Percentiles rank a stretch among this genome's conserved stretches.
These are phyloP conservation scores for Blastocystis sp. DNA, from an alignment of 352 stramenopile genomes.

Conservation along the genomic window DNA sequence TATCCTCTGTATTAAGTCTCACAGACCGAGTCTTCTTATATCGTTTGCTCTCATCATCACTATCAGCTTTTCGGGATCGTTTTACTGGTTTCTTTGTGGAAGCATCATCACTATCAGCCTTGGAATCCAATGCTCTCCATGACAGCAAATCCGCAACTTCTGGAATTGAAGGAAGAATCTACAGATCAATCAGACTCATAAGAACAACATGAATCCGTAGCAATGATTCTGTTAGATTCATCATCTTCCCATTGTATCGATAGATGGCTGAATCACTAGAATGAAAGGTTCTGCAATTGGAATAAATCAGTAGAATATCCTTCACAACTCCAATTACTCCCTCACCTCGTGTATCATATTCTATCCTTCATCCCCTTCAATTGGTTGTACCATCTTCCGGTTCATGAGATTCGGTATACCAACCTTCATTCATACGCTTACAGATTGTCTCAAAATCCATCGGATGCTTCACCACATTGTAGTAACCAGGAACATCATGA, in stretches of 20 bases:
- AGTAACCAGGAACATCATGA: constrained; percentile 77
- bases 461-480: constrained; percentile 73
- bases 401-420: constrained; percentile 70
- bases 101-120: not conserved
- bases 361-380: not conserved
- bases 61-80: not conserved
- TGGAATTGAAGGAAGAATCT: constrained; percentile 34
- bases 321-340: constrained; percentile 74
- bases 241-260: constrained; percentile 34
- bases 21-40: not conserved
- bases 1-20: not conserved
- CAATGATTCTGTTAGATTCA: not conserved
- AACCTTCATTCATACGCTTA: constrained; percentile 68
- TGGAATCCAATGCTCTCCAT: not conserved
- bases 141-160: constrained; percentile 14
- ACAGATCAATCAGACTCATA: not conserved
- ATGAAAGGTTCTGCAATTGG: constrained; percentile 77
- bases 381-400: not conserved
- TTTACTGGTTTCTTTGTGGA: not conserved
- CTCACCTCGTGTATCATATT: constrained; percentile 64
- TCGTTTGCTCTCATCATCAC: too few species aligned
- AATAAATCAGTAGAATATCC: constrained; percentile 75
- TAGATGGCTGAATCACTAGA: constrained; percentile 71
- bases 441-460: constrained; percentile 79
- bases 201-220: not conserved